Conservation (phyloP, 768 basidiomycete genomes). For the Tylopilus vinaceipallidus region DNA sequence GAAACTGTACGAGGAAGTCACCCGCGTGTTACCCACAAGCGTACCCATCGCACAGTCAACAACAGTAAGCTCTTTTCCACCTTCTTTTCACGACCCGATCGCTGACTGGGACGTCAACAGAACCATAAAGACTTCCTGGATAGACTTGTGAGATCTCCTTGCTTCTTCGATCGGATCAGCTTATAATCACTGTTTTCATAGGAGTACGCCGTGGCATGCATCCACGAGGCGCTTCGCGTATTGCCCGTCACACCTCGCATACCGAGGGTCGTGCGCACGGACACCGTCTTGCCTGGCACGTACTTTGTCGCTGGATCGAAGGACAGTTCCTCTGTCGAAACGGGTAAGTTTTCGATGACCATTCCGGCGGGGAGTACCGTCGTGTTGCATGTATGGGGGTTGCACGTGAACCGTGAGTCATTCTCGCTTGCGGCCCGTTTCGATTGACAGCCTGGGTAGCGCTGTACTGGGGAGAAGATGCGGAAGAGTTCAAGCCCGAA, state of each 20-base stretch:
- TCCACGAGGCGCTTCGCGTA: constrained; percentile 24
- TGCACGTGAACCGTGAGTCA: too few species aligned
- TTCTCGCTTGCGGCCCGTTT: too few species aligned
- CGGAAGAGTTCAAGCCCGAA: too few species aligned
- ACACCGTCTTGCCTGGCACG: constrained; percentile 11
- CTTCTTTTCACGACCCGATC: not conserved
- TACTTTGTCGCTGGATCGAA: too few species aligned
- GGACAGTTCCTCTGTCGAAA: too few species aligned
- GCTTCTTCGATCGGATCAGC: not conserved
- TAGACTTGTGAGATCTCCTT: constrained; percentile 31
- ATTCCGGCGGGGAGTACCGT: too few species aligned
- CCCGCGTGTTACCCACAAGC: constrained; percentile 39
- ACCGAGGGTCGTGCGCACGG: constrained; percentile 32
- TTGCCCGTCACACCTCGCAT: constrained; percentile 40
- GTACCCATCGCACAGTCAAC: constrained; percentile 21
- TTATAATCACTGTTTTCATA: constrained; percentile 15
- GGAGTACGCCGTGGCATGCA: constrained; percentile 42
- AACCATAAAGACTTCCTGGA: constrained; percentile 39
- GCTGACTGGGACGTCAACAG: constrained; percentile 19
- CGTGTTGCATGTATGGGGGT: too few species aligned
- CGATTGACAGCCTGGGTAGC: constrained; percentile 28
- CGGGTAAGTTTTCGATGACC: too few species aligned
- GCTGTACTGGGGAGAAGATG: constrained; percentile 24
- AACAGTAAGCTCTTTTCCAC: constrained; percentile 27
- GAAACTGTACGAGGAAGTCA: constrained; percentile 42